Evolutionary conservation across 2,329 filamentous ascomycete species (phyloP), one percentile per base, ranked within the genome.

Genomic region (Aspergillus glaucus): DNA sequence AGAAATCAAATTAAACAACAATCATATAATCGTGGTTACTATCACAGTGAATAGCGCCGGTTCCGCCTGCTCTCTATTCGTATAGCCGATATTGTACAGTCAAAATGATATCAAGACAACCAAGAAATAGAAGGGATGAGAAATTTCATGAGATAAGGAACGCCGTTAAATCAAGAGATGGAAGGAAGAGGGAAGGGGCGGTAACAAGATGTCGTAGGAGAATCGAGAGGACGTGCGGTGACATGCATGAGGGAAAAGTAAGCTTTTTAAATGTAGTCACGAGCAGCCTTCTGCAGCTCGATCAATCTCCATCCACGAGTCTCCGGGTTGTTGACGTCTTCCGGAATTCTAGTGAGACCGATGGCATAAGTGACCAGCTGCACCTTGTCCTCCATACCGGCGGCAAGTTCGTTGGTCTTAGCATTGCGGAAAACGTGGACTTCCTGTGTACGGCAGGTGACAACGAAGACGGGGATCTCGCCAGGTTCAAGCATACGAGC

Each of bases 321-420:
- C 75, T 98, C 93, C 2, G 90, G 88, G 70, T 98, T 97, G 76
- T 85, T 92, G 58, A 97, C 92, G 60, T 98, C 93, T 66, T 98
- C 93, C 2, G 93, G 85, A 51, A 95, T 84, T 56, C 93, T 80
- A 3, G 93, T 98, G 52, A 98, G 87, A 61, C 93, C 93, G 59
- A 98, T 97, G 55, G 92, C 93, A 65, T 98, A 98, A 2, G 93
- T 97, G 58, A 98, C 93, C 59, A 95, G 84, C 73, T 98, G 93
- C 21, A 98, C 93, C 74, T 91, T 94, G 73, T 98, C 93, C 71
- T 98, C 93, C 90, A 96, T 97, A 40, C 93, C 93, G 10, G 92
- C 92, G 3, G 92, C 91, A 43, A 98, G 81, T 69, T 96, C 79
- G 55, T 85, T 85, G 1, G 86, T 86, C 79, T 98, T 97, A 50